Evolutionary conservation across 305 asterid genomes (phyloP).

Genomic region (Fraxinus baroniana): DNA sequence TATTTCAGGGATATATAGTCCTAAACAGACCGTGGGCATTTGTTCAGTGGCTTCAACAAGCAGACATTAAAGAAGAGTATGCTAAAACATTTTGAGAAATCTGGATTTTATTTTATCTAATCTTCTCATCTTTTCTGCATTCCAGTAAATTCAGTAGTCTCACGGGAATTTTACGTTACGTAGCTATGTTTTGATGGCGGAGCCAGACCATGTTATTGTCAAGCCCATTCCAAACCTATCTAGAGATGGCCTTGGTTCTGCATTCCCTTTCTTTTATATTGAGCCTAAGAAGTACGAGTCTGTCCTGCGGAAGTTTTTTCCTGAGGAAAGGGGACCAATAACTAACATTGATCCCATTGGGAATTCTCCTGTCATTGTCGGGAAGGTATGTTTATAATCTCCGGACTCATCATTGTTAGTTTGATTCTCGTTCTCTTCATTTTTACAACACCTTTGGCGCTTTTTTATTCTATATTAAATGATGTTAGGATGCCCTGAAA

Average conservation of each 20-base stretch:
- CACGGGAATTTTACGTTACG: slow-evolving; percentile 15
- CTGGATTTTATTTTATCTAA: background rate
- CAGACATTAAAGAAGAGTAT: slow-evolving; percentile 85
- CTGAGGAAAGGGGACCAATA: slow-evolving; percentile 71
- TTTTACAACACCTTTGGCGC: background rate
- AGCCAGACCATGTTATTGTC: slow-evolving; percentile 91
- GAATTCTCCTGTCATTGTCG: slow-evolving; percentile 89
- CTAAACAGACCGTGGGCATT: slow-evolving; percentile 98
- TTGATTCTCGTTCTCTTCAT: slow-evolving; percentile 14
- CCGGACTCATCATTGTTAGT: background rate
- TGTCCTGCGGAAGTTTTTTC: slow-evolving; percentile 67
- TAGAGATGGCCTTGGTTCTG: slow-evolving; percentile 69
- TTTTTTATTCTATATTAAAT: background rate
- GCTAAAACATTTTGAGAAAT: slow-evolving; percentile 20
- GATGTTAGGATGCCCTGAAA: slow-evolving; percentile 50
- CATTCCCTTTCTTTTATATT: slow-evolving; percentile 93
- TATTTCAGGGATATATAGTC: slow-evolving; percentile 85
- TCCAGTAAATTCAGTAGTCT: slow-evolving; percentile 2
- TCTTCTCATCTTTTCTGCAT: slow-evolving; percentile 6
- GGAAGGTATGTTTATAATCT: slow-evolving; percentile 53
- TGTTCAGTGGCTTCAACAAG: slow-evolving; percentile 97
- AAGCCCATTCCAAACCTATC: slow-evolving; percentile 91
- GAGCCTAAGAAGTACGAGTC: slow-evolving; percentile 80
- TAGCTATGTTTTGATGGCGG: slow-evolving; percentile 92
- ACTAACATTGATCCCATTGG: slow-evolving; percentile 90